These are phyloP conservation scores for Cystobasidium sp. DNA, from an alignment of 1,284 basidiomycete species.

Conservation along the genomic window DNA sequence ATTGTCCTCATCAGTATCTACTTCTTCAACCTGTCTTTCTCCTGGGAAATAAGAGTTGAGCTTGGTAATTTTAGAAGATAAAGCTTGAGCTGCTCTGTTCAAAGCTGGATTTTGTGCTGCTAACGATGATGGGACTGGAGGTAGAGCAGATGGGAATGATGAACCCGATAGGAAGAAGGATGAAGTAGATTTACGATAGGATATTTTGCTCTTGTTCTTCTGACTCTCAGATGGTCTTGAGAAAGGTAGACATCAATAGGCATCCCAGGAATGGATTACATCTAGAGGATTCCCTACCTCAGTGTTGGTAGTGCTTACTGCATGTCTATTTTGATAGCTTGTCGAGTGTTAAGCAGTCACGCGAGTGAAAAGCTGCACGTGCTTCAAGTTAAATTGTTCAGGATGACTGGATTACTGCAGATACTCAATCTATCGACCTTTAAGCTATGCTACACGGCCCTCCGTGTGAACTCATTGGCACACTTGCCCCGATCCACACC, in stretches of 20 bases:
- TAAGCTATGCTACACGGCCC: too few species aligned
- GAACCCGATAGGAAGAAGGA: slow-evolving; percentile 35
- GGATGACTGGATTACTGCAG: too few species aligned
- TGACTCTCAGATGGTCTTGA: background rate
- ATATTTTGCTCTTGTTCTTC: slow-evolving; percentile 14
- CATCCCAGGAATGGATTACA: background rate
- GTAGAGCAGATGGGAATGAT: slow-evolving; percentile 15
- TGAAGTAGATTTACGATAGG: slow-evolving; percentile 37
- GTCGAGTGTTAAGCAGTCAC: too few species aligned
- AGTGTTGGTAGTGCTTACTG: too few species aligned
- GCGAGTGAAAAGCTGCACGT: too few species aligned
- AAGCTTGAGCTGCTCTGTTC: background rate
- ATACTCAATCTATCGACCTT: too few species aligned
- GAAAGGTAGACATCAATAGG: too few species aligned
- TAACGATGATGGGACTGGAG: slow-evolving; percentile 18
- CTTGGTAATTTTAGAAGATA: slow-evolving; percentile 19
- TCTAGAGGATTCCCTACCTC: too few species aligned
- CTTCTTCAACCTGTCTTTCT: slow-evolving; percentile 7
- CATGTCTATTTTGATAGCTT: too few species aligned
- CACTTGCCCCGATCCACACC: too few species aligned
- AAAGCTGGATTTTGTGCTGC: slow-evolving; percentile 38
- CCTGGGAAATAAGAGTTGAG: slow-evolving; percentile 28
- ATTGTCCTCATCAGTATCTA: slow-evolving; percentile 1
- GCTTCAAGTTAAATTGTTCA: too few species aligned
- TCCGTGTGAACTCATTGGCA: too few species aligned